Conservation (phyloP, 495 filamentous ascomycete species). For the Cetradonia linearis region DNA sequence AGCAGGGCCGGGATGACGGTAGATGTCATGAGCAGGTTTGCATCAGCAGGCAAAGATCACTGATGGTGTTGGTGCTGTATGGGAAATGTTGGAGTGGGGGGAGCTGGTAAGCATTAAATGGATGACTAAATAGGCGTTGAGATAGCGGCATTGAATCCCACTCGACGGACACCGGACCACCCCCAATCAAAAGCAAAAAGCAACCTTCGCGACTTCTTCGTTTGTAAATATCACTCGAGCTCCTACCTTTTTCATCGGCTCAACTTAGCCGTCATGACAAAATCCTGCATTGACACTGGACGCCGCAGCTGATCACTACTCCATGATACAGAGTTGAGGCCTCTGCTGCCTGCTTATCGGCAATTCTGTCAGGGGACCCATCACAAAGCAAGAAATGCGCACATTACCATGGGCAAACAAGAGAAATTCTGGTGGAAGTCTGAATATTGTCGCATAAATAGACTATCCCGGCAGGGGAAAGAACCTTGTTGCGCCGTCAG, state of each 20-base stretch:
- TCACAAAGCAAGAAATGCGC: neutral
- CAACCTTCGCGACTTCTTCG: slow-evolving; percentile 1
- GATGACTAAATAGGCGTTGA: too few relatives aligned
- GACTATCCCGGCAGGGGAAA: neutral
- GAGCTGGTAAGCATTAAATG: too few relatives aligned
- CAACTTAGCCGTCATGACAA: neutral
- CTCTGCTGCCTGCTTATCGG: neutral
- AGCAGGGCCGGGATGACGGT: neutral
- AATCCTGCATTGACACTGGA: neutral
- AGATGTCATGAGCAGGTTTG: neutral
- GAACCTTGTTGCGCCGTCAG: slow-evolving; percentile 3
- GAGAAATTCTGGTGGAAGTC: neutral
- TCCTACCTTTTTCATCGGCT: neutral
- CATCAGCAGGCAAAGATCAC: neutral
- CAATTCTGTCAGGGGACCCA: neutral
- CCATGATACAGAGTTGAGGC: neutral
- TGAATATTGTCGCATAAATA: neutral
- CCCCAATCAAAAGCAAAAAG: neutral
- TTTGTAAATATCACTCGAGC: neutral
- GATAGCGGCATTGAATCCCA: neutral
- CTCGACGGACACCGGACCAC: neutral
- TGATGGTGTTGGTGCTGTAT: neutral
- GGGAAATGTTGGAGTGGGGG: neutral
- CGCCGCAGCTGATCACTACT: slow-evolving; percentile 1
- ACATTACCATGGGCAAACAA: neutral